Evolutionary conservation across 2,329 filamentous ascomycete species (phyloP).

Genomic region (Aspergillus eucalypticola): DNA sequence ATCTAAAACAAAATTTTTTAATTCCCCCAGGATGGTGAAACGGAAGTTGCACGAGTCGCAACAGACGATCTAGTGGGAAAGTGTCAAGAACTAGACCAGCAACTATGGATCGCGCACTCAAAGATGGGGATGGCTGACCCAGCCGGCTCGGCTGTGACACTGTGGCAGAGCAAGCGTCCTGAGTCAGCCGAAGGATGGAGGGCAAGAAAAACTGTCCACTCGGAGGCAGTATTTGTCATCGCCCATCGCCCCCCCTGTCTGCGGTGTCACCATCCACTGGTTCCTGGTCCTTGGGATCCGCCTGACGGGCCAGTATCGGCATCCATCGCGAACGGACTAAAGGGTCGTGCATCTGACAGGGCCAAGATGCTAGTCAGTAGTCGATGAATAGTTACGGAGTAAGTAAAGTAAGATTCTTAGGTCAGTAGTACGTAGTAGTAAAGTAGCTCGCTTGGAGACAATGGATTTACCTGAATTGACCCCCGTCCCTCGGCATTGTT

Average conservation of each 20-base stretch:
- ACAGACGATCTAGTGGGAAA: not conserved
- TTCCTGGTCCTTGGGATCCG: constrained; percentile 9
- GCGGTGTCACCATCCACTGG: constrained; percentile 5
- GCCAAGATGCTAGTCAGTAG: too few relatives aligned
- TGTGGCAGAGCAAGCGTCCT: too few relatives aligned
- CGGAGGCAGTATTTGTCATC: constrained; percentile 1
- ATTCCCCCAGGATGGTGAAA: not conserved
- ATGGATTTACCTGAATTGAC: too few relatives aligned
- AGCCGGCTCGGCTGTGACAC: not conserved
- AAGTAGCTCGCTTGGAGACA: too few relatives aligned
- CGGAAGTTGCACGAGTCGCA: not conserved
- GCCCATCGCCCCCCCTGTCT: not conserved
- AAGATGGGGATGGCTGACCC: not conserved
- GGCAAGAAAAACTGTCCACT: not conserved
- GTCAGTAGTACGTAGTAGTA: too few relatives aligned
- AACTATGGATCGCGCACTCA: not conserved
- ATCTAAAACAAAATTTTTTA: not conserved
- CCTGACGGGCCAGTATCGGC: not conserved
- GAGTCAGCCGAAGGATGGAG: too few relatives aligned
- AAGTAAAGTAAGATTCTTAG: too few relatives aligned
- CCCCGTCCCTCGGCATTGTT: too few relatives aligned
- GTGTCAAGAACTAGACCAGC: too few relatives aligned
- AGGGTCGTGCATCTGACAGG: constrained; percentile 3
- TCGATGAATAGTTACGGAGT: too few relatives aligned
- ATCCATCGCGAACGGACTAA: not conserved